A percentile compares a stretch with the other conserved stretches of the same genome.
Evolutionary conservation across 2,329 filamentous ascomycete species (phyloP).

Genomic region (Madurella fahalii): DNA sequence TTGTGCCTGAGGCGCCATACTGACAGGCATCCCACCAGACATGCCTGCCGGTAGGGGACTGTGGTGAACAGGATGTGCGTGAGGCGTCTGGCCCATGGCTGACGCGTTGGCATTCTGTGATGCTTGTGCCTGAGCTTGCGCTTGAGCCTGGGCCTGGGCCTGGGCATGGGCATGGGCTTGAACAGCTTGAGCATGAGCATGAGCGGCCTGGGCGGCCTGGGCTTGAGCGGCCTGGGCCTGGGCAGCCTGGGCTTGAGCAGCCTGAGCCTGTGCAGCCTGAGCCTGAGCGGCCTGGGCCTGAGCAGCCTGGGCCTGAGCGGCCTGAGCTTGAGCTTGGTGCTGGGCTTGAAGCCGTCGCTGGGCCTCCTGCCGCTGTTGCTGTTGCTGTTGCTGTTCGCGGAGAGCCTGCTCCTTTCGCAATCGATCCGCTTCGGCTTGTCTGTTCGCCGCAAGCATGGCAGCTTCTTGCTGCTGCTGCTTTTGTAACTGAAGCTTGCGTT

Average conservation of each 20-base stretch:
- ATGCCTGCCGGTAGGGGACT: constrained; percentile 41
- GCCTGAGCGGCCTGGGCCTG: not conserved
- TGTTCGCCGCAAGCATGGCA: constrained; percentile 32
- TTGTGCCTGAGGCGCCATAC: constrained; percentile 40
- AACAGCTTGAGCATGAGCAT: constrained; percentile 26
- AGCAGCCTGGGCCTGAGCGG: constrained; percentile 9
- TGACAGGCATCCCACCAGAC: constrained; percentile 34
- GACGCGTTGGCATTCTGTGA: constrained; percentile 30
- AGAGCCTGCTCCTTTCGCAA: constrained; percentile 37
- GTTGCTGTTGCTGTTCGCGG: constrained; percentile 33
- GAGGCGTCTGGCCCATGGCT: constrained; percentile 35
- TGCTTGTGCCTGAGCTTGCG: constrained; percentile 24
- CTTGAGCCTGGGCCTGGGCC: constrained; percentile 30
- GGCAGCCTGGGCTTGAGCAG: constrained; percentile 10
- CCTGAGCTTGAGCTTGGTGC: constrained; percentile 10
- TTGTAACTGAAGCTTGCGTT: constrained; percentile 48
- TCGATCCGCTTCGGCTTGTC: constrained; percentile 41
- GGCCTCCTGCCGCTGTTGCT: constrained; percentile 32
- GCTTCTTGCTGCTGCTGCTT: constrained; percentile 45
- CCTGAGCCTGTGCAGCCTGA: constrained; percentile 10
- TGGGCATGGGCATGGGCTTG: constrained; percentile 24
- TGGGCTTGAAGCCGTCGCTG: constrained; percentile 24
- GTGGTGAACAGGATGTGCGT: constrained; percentile 42
- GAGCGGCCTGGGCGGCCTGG: constrained; percentile 24
- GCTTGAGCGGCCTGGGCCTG: constrained; percentile 12